Conservation (phyloP, 306 rosid genomes). For the Sechiopsis laciniata region DNA sequence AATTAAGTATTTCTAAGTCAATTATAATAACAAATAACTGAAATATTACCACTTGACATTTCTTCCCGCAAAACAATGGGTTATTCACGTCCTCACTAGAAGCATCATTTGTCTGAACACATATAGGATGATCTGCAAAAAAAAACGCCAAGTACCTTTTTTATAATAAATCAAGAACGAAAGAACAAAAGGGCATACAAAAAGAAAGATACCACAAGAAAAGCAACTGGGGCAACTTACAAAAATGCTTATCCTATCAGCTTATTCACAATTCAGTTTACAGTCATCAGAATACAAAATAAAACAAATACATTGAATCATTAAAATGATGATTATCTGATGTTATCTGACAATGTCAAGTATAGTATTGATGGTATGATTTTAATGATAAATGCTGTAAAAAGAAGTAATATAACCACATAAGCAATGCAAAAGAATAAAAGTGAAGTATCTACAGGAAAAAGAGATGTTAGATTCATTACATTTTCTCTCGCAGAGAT, state of each 20-base stretch:
- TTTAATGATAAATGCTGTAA: not conserved
- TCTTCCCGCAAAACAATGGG: slow-evolving; percentile 57
- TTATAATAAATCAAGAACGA: too few relatives aligned
- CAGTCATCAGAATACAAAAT: slow-evolving; percentile 19
- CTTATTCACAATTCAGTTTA: slow-evolving; percentile 19
- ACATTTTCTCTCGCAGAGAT: slow-evolving; percentile 77
- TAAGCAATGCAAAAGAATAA: not conserved
- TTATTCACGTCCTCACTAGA: slow-evolving; percentile 28
- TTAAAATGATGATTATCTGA: slow-evolving; percentile 4
- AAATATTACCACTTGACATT: slow-evolving; percentile 61
- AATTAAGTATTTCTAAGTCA: not conserved
- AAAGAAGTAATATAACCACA: slow-evolving; percentile 2
- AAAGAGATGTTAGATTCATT: slow-evolving; percentile 20
- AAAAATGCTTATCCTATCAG: too few relatives aligned
- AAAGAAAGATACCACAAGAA: too few relatives aligned
- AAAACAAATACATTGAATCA: not conserved
- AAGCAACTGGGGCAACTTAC: too few relatives aligned
- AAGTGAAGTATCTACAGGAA: not conserved
- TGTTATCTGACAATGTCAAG: not conserved
- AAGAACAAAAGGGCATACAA: too few relatives aligned
- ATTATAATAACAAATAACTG: slow-evolving; percentile 24
- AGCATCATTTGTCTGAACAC: slow-evolving; percentile 40
- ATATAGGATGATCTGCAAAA: slow-evolving; percentile 59
- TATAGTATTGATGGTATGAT: not conserved
- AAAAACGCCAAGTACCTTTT: not conserved